Conservation (phyloP, 2,329 filamentous ascomycete species). For the Coniosporium tulheliwenetii region DNA sequence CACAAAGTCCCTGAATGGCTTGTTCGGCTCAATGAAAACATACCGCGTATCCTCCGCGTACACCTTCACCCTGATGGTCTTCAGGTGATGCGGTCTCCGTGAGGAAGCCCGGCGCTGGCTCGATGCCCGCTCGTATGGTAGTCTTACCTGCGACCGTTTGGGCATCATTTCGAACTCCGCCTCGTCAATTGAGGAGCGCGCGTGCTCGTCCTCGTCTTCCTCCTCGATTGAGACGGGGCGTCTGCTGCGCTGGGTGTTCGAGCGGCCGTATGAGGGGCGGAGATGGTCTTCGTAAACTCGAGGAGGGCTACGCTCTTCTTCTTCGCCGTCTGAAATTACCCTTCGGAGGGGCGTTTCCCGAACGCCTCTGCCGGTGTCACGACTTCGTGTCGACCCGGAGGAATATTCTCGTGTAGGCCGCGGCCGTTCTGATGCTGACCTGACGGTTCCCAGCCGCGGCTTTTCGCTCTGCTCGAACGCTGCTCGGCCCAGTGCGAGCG, state of each 20-base stretch:
- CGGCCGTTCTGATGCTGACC: constrained; percentile 28
- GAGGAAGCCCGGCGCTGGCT: constrained; percentile 2
- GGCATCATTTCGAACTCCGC: constrained; percentile 49
- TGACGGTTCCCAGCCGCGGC: constrained; percentile 21
- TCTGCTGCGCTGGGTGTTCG: constrained; percentile 19
- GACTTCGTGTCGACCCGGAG: constrained; percentile 15
- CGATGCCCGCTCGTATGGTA: constrained; percentile 19
- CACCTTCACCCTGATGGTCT: constrained; percentile 57
- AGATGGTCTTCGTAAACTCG: constrained; percentile 37
- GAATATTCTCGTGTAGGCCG: constrained; percentile 20
- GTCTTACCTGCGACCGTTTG: background rate
- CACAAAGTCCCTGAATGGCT: constrained; percentile 64
- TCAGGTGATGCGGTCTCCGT: background rate
- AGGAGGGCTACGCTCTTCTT: constrained; percentile 34
- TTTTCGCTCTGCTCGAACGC: constrained; percentile 26
- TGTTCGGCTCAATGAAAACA: constrained; percentile 62
- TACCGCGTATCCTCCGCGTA: constrained; percentile 84
- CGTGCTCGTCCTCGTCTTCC: constrained; percentile 58
- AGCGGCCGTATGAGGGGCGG: constrained; percentile 50
- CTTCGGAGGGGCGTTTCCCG: constrained; percentile 8
- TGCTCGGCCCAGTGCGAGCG: constrained; percentile 31
- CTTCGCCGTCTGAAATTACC: constrained; percentile 25
- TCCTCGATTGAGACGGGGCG: constrained; percentile 60
- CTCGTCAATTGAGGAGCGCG: constrained; percentile 47
- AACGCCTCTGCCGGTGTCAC: constrained; percentile 9